Base-by-base conservation (phyloP, 2,329 filamentous ascomycete species). In the Drechslera avenae region DNA sequence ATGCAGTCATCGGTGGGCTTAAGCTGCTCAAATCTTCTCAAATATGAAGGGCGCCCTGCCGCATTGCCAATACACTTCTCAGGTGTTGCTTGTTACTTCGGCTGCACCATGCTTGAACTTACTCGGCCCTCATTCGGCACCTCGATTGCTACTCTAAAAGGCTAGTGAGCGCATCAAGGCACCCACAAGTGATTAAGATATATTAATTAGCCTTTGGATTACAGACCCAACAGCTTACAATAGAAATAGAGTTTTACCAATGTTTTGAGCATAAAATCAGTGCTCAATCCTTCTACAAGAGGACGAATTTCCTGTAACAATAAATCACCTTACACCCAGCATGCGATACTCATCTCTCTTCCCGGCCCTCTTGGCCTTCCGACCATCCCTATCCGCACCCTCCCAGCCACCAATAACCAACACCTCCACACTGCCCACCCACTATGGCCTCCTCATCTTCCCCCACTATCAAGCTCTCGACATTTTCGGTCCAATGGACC, bases 401-500 rank as follows among this genome's bases (percentile, higher is more conserved):
- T 19, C 26, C 13, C 52, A 50, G 17, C 66, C 66, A 9, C 26
- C 43, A 0, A 52, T 69, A 32, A 49, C 48, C 31, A 69, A 66
- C 56, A 67, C 58, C 19, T 59, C 63, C 2, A 50, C 41, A 1
- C 26, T 67, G 1, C 63, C 66, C 7, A 56, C 59, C 3, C 62
- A 64, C 37, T 69, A 59, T 32, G 65, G 59, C 26, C 54, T 68
- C 17, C 46, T 69, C 4, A 13, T 62, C 3, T 60, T 67, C 12
- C 62, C 60, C 1, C 51, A 57, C 33, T 68, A 57, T 50, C 64
- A 67, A 46, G 63, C 64, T 26, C 70, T 69, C 21, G 67, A 75
- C 54, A 61, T 73, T 39, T 73, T 69, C 28, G 79, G 78, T 0
- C 79, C 79, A 1, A 62, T 82, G 6, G 77, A 81, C 50, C 71